These are phyloP conservation scores for Leccinum longicurvipes DNA, from an alignment of 768 basidiomycete species.

Conservation along the genomic window DNA sequence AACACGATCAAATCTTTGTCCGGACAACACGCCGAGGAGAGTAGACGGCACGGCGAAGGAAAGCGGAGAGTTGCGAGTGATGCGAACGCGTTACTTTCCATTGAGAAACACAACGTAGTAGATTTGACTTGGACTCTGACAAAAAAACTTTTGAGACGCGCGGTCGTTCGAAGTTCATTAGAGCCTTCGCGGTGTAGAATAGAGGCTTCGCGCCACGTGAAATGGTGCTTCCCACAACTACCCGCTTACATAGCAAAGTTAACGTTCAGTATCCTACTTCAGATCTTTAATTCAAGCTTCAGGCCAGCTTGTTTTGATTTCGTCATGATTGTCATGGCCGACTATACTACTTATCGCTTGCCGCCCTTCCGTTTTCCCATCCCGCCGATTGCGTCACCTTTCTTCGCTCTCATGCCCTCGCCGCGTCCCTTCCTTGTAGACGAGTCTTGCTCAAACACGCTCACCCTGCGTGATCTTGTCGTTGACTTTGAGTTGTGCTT, in stretches of 20 bases:
- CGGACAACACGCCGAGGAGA: slow-evolving; percentile 71
- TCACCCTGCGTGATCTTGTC: slow-evolving; percentile 29
- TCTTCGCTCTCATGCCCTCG: slow-evolving; percentile 69
- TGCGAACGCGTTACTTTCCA: slow-evolving; percentile 48
- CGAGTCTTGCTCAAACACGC: slow-evolving; percentile 60
- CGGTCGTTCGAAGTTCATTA: slow-evolving; percentile 22
- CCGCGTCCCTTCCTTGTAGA: slow-evolving; percentile 38
- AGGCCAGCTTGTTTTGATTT: not conserved
- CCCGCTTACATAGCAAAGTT: not conserved
- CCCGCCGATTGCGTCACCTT: slow-evolving; percentile 52
- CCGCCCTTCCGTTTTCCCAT: slow-evolving; percentile 49
- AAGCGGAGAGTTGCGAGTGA: slow-evolving; percentile 55
- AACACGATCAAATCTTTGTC: slow-evolving; percentile 79
- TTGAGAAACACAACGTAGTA: slow-evolving; percentile 13
- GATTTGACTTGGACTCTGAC: slow-evolving; percentile 1
- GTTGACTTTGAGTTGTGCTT: slow-evolving; percentile 34
- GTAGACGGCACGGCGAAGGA: slow-evolving; percentile 54
- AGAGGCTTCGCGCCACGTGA: slow-evolving; percentile 28
- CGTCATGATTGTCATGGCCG: not conserved
- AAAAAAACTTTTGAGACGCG: slow-evolving; percentile 9
- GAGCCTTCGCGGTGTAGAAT: slow-evolving; percentile 17
- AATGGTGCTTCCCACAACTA: slow-evolving; percentile 21
- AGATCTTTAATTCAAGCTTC: not conserved
- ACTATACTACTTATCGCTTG: slow-evolving; percentile 25
- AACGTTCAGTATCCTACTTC: not conserved